Evolutionary conservation across 1,139 yeast genomes (phyloP).

Genomic region (Suhomyces choctaworum): DNA sequence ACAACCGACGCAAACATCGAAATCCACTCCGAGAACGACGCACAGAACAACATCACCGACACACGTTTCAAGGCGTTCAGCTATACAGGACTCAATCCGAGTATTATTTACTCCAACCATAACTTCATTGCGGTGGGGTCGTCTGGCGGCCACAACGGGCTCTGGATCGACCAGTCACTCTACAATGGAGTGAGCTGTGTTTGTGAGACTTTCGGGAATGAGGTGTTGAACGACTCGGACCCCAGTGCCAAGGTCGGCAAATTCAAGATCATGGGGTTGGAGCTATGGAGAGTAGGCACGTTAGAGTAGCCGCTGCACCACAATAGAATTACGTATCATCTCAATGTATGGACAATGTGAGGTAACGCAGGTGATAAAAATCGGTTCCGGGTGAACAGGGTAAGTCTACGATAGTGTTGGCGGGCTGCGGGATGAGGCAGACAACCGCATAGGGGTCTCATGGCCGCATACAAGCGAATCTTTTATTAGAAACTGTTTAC

Average conservation of each 20-base stretch:
- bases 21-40: not conserved
- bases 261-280: slow-evolving; percentile 75
- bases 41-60: slow-evolving; percentile 2
- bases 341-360: too few species aligned
- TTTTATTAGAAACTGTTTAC: too few species aligned
- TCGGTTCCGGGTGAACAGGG: too few species aligned
- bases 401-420: too few species aligned
- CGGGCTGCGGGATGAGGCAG: too few species aligned
- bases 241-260: slow-evolving; percentile 37
- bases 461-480: too few species aligned
- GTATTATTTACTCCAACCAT: slow-evolving; percentile 77
- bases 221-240: slow-evolving; percentile 60
- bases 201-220: slow-evolving; percentile 90
- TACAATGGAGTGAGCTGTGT: slow-evolving; percentile 74
- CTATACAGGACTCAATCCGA: slow-evolving; percentile 87
- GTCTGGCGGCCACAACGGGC: slow-evolving; percentile 85
- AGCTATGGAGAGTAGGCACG: slow-evolving; percentile 79
- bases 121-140: slow-evolving; percentile 85
- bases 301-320: too few species aligned
- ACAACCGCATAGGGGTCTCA: too few species aligned
- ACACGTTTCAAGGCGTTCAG: slow-evolving; percentile 75
- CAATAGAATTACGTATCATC: too few species aligned
- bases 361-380: too few species aligned
- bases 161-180: slow-evolving; percentile 80
- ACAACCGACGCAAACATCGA: not conserved